A percentile compares a stretch with the other conserved stretches of the same genome.
Conservation (phyloP, 805 yeast genomes). For the Teunomyces cretensis region DNA sequence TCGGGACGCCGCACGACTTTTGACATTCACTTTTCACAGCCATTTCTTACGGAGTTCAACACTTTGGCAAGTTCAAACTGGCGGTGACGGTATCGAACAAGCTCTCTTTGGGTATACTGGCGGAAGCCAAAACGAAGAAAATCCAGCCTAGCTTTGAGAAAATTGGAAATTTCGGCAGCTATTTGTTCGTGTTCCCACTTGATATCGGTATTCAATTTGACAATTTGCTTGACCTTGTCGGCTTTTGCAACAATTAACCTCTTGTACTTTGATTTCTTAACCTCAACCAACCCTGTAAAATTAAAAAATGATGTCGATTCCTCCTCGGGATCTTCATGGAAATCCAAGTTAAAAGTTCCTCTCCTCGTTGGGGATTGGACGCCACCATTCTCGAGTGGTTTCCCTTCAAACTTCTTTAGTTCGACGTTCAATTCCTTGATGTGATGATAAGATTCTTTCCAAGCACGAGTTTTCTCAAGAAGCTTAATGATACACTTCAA, state of each 20-base stretch:
- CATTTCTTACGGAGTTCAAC: not conserved
- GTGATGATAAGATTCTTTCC: slow-evolving; percentile 30
- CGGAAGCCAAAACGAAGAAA: slow-evolving; percentile 40
- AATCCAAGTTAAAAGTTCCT: slow-evolving; percentile 15
- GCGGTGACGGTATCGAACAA: slow-evolving; percentile 16
- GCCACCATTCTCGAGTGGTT: slow-evolving; percentile 5
- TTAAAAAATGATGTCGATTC: slow-evolving; percentile 25
- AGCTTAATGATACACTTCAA: slow-evolving; percentile 22
- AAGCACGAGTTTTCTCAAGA: slow-evolving; percentile 22
- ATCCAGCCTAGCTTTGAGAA: slow-evolving; percentile 49
- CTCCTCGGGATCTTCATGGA: slow-evolving; percentile 10
- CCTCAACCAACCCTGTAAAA: slow-evolving; percentile 48
- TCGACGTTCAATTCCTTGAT: slow-evolving; percentile 30
- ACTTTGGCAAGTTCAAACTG: slow-evolving; percentile 4
- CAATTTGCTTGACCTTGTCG: slow-evolving; percentile 42
- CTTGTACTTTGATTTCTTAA: slow-evolving; percentile 49
- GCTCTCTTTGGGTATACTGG: slow-evolving; percentile 19
- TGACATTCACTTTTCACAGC: not conserved
- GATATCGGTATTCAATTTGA: slow-evolving; percentile 46
- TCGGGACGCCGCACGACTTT: not conserved
- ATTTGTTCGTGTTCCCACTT: slow-evolving; percentile 56
- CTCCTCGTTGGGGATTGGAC: slow-evolving; percentile 12
- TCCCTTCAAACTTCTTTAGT: slow-evolving; percentile 24
- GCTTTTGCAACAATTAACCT: slow-evolving; percentile 39
- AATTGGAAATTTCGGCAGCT: slow-evolving; percentile 64